These are phyloP conservation scores for Colletotrichum lini DNA, from an alignment of 2,329 filamentous ascomycete species.

Conservation along the genomic window DNA sequence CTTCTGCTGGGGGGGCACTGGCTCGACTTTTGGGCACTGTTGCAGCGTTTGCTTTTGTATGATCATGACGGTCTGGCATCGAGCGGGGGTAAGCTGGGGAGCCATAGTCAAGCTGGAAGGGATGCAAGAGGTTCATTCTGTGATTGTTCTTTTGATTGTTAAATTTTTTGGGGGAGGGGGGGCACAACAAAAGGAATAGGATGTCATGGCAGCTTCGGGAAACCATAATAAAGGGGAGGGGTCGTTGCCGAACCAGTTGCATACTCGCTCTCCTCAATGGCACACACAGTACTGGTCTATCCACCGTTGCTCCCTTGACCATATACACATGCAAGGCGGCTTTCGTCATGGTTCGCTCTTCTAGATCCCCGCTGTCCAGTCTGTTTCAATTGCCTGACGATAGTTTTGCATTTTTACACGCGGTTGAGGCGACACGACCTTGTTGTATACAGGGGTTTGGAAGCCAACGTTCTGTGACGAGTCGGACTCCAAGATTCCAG, in stretches of 20 bases:
- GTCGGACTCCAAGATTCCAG: neutral
- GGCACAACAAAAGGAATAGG: neutral
- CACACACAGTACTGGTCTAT: neutral
- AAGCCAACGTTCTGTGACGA: neutral
- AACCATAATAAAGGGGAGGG: neutral
- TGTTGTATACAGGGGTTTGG: neutral
- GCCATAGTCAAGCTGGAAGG: neutral
- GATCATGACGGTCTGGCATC: neutral
- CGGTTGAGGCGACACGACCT: neutral
- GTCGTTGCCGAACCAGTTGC: neutral
- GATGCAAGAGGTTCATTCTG: neutral
- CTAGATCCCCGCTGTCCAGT: neutral
- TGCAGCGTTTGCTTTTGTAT: neutral
- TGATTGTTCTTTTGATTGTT: neutral
- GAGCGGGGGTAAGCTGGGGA: neutral
- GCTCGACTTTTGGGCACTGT: neutral
- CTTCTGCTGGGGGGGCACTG: neutral
- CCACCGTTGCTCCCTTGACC: neutral
- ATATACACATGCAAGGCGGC: neutral
- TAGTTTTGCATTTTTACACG: too few relatives aligned
- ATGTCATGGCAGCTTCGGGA: neutral
- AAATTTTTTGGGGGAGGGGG: too few relatives aligned
- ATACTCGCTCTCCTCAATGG: neutral
- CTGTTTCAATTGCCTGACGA: too few relatives aligned
- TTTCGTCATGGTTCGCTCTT: too few relatives aligned